phyloP scores from a whole-genome alignment of 768 basidiomycete genomes.

The Suillus clintonianus region DNA sequence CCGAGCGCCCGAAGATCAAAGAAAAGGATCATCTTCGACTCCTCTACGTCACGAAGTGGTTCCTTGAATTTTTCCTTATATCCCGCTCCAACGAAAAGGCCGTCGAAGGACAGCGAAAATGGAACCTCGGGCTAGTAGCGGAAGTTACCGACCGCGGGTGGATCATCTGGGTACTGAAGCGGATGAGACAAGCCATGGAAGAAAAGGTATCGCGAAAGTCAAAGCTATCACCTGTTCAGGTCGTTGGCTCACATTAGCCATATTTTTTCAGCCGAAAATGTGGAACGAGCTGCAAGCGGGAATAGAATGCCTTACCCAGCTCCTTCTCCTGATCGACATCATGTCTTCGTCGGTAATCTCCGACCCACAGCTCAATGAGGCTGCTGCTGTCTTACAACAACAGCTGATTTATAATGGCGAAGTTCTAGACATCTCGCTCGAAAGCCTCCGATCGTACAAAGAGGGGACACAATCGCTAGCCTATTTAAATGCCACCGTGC shows the following conservation, averaged over 20 bases:
- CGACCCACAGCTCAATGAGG: conserved; percentile 57
- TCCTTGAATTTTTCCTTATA: conserved; percentile 85
- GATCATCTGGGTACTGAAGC: conserved; percentile 87
- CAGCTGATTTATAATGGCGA: conserved; percentile 96
- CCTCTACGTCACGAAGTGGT: conserved; percentile 86
- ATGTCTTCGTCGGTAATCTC: conserved; percentile 61
- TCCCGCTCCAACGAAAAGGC: conserved; percentile 41
- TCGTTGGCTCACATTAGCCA: conserved; percentile 9
- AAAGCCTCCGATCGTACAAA: conserved; percentile 76
- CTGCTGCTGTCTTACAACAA: conserved; percentile 79
- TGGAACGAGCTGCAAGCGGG: conserved; percentile 96
- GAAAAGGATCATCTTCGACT: conserved; percentile 93
- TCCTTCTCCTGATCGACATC: conserved; percentile 83
- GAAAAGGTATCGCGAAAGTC: conserved; percentile 66
- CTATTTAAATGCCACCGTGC: conserved; percentile 85
- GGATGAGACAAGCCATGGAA: conserved; percentile 88
- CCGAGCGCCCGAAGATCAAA: conserved; percentile 89
- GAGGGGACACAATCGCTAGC: conserved; percentile 75
- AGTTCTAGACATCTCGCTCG: conserved; percentile 84
- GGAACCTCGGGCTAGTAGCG: conserved; percentile 74
- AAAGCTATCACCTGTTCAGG: conserved; percentile 6
- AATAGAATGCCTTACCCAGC: conserved; percentile 90
- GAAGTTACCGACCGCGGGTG: conserved; percentile 86
- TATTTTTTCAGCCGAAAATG: conserved; percentile 69
- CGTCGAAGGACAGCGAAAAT: conserved; percentile 35